Evolutionary conservation across 2,329 filamentous ascomycete genomes (phyloP).

Genomic region (Pestalotiopsis sp.): DNA sequence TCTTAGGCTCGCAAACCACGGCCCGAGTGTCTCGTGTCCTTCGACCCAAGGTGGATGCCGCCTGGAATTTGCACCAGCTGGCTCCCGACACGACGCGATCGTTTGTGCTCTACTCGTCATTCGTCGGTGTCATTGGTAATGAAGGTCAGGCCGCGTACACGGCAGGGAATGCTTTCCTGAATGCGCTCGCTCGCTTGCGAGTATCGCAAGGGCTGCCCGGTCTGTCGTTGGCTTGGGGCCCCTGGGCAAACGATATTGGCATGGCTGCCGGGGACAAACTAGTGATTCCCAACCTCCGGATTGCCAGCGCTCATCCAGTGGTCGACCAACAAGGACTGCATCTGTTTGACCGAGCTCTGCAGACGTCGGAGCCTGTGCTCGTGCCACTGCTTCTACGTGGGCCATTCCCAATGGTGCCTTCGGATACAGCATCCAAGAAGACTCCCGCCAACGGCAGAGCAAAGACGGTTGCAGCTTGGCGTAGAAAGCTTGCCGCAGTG

Average conservation of each 20-base stretch:
- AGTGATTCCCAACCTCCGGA: not conserved
- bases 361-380: conserved; percentile 6
- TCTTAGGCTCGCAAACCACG: conserved; percentile 2
- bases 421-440: not conserved
- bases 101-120: conserved; percentile 20
- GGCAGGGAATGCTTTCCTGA: conserved; percentile 6
- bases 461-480: conserved; percentile 1
- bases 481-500: conserved; percentile 8
- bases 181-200: conserved; percentile 6
- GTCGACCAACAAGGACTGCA: conserved; percentile 9
- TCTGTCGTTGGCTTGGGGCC: conserved; percentile 7
- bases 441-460: not conserved
- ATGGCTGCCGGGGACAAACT: conserved; percentile 8
- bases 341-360: conserved; percentile 8
- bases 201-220: conserved; percentile 2
- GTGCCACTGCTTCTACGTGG: conserved; percentile 7
- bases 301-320: conserved; percentile 4
- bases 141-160: conserved; percentile 13
- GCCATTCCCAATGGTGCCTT: conserved; percentile 8
- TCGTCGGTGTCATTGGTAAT: conserved; percentile 8
- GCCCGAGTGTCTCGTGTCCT: conserved; percentile 11
- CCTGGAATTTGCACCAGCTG: conserved; percentile 12
- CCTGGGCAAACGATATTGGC: conserved; percentile 10
- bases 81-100: conserved; percentile 37
- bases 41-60: conserved; percentile 11